Conservation (phyloP, 345 rosid genomes). For the Camelina laxa region DNA sequence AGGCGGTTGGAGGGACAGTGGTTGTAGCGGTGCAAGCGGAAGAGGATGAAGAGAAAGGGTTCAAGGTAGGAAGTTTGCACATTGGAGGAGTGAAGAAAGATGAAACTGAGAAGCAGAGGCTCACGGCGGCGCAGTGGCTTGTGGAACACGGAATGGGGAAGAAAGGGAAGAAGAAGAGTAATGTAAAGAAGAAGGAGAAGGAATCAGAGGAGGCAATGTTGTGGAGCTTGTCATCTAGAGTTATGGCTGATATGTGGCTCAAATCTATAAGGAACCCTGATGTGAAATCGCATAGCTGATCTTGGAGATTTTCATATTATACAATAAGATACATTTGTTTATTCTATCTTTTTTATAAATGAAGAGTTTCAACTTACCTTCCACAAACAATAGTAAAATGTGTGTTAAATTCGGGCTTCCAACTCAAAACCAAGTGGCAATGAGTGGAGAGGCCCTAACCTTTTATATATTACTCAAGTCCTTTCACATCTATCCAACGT, state of each 20-base stretch:
- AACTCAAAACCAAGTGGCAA: too few relatives aligned
- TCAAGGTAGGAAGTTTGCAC: slow-evolving; percentile 67
- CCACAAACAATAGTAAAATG: background rate
- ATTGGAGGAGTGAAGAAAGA: slow-evolving; percentile 73
- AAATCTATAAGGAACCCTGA: slow-evolving; percentile 90
- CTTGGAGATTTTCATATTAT: background rate
- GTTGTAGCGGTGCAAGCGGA: slow-evolving; percentile 59
- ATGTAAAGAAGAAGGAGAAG: slow-evolving; percentile 59
- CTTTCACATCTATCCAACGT: too few relatives aligned
- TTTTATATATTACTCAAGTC: too few relatives aligned
- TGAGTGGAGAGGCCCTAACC: too few relatives aligned
- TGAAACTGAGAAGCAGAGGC: slow-evolving; percentile 69
- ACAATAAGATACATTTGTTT: background rate
- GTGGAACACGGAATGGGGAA: slow-evolving; percentile 74
- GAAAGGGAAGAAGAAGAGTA: slow-evolving; percentile 63
- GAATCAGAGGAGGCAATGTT: slow-evolving; percentile 50
- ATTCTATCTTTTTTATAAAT: background rate
- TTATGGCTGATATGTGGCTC: slow-evolving; percentile 98
- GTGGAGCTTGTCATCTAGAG: slow-evolving; percentile 92
- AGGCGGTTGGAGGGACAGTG: slow-evolving; percentile 81
- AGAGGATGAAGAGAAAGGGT: slow-evolving; percentile 57
- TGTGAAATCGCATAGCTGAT: slow-evolving; percentile 47
- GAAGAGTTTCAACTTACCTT: background rate
- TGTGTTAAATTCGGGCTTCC: too few relatives aligned
- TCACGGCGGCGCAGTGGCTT: slow-evolving; percentile 92